Conservation (phyloP, 805 yeast species). For the Danielozyma ontarioensis region DNA sequence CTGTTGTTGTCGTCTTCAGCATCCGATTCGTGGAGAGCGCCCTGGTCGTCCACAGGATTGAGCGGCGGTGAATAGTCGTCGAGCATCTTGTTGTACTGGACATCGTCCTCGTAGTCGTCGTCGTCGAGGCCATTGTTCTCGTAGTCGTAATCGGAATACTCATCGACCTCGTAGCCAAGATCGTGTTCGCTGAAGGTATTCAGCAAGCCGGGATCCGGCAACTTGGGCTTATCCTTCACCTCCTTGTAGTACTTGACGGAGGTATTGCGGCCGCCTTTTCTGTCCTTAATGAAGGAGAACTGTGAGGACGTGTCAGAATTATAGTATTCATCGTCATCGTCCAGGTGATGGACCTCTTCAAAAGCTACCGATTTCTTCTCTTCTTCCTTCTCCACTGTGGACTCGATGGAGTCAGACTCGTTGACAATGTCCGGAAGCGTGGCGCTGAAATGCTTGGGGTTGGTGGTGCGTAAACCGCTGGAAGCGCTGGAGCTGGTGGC, state of each 20-base stretch:
- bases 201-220: slow-evolving; percentile 1
- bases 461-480: not conserved
- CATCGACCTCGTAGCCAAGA: slow-evolving; percentile 26
- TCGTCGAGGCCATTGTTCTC: slow-evolving; percentile 39
- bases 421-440: not conserved
- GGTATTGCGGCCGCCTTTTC: slow-evolving; percentile 44
- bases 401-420: too few relatives aligned
- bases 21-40: too few relatives aligned
- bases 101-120: slow-evolving; percentile 12
- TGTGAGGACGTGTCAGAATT: slow-evolving; percentile 29
- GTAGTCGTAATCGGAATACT: slow-evolving; percentile 35
- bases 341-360: slow-evolving; percentile 4
- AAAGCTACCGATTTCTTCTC: slow-evolving; percentile 3
- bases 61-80: too few relatives aligned
- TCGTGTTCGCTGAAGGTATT: slow-evolving; percentile 25
- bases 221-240: slow-evolving; percentile 10
- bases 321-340: slow-evolving; percentile 7
- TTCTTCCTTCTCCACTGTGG: too few relatives aligned
- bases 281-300: slow-evolving; percentile 49
- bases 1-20: not conserved
- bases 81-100: slow-evolving; percentile 1
- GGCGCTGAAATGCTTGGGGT: not conserved
- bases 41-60: too few relatives aligned
- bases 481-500: not conserved
- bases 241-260: slow-evolving; percentile 51